Evolutionary conservation across 768 basidiomycete species (phyloP).

Genomic region (Strobilomyces echinocephalus): DNA sequence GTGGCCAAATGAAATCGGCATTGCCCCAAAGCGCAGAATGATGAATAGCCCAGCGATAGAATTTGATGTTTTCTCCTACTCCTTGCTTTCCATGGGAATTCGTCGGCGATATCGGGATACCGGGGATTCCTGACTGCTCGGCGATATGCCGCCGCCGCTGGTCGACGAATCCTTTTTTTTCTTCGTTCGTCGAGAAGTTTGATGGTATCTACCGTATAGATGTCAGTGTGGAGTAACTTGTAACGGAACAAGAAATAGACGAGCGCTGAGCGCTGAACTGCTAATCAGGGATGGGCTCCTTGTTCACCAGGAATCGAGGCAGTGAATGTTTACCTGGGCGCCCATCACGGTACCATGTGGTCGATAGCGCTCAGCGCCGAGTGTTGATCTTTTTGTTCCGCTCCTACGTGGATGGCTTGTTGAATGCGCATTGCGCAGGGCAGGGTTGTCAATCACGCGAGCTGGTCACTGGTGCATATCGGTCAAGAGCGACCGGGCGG

Average conservation of each 20-base stretch:
- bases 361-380: not conserved
- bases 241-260: not conserved
- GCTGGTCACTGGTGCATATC: too few species aligned
- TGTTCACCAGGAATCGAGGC: not conserved
- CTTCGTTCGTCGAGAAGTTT: not conserved
- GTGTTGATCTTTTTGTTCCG: too few species aligned
- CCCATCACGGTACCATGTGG: not conserved
- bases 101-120: not conserved
- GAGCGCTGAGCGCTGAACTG: not conserved
- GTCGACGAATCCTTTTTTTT: not conserved
- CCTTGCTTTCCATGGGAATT: too few species aligned
- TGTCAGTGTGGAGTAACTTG: not conserved
- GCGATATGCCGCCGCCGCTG: not conserved
- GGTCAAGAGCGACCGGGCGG: too few species aligned
- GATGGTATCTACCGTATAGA: not conserved
- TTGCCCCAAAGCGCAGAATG: not conserved
- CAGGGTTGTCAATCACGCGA: not conserved
- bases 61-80: too few species aligned
- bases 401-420: not conserved
- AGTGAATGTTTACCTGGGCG: not conserved
- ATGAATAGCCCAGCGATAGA: too few species aligned
- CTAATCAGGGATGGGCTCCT: not conserved
- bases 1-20: too few species aligned
- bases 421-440: not conserved
- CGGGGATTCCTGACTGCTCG: not conserved